Evolutionary conservation across 2,329 filamentous ascomycete genomes (phyloP).

Genomic region (Pseudogymnoascus sp.): DNA sequence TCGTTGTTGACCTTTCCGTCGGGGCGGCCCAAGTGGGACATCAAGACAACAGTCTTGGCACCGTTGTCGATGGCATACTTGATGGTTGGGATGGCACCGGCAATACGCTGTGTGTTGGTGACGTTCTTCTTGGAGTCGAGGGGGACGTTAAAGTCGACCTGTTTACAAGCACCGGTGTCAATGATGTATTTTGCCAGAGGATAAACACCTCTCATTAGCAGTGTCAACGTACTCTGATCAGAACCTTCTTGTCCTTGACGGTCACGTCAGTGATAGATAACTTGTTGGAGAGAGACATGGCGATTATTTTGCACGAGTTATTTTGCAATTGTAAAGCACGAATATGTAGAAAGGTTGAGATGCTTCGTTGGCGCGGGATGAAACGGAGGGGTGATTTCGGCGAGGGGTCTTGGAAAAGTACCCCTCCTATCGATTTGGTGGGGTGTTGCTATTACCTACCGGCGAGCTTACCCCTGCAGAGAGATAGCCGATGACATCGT

Average conservation of each 20-base stretch:
- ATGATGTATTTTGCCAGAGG: constrained; percentile 12
- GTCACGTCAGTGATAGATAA: constrained; percentile 94
- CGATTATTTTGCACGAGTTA: constrained; percentile 14
- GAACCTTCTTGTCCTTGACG: constrained; percentile 94
- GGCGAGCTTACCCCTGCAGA: constrained; percentile 9
- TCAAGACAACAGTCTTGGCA: constrained; percentile 87
- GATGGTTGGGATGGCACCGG: constrained; percentile 89
- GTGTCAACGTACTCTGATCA: constrained; percentile 72
- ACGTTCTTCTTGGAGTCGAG: constrained; percentile 88
- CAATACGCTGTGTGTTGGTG: constrained; percentile 98
- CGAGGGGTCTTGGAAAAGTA: constrained; percentile 6
- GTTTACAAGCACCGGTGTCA: constrained; percentile 20
- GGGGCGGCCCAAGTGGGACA: constrained; percentile 96
- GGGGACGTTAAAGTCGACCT: constrained; percentile 99
- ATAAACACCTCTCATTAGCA: neutral
- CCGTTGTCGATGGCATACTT: constrained; percentile 86
- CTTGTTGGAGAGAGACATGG: constrained; percentile 98
- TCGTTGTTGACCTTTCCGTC: constrained; percentile 84
- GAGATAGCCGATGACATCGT: constrained; percentile 4
- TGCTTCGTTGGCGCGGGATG: constrained; percentile 6
- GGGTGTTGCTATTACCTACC: constrained; percentile 9
- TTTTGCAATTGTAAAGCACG: neutral
- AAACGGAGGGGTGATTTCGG: constrained; percentile 7
- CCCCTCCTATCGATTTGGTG: constrained; percentile 9
- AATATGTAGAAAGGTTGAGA: neutral